phyloP scores from a whole-genome alignment of 306 rosid genomes.

The Castanea mollissima region DNA sequence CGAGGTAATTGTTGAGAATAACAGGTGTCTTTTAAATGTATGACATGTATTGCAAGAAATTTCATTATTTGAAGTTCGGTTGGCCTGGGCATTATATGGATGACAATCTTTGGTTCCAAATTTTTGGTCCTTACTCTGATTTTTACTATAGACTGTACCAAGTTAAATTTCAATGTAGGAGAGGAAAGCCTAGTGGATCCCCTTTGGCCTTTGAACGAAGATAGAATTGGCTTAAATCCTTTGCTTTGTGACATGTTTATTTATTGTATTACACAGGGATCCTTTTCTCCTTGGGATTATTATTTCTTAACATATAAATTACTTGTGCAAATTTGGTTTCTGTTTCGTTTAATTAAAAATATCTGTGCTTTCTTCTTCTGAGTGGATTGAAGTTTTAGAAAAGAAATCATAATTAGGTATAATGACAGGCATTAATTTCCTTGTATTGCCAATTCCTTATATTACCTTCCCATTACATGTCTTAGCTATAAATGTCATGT shows the following conservation, averaged over 20 bases:
- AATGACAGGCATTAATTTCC: neutral
- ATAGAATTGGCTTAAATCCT: neutral
- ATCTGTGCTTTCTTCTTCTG: neutral
- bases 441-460: neutral
- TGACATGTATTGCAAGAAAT: neutral
- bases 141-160: neutral
- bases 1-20: slow-evolving; percentile 56
- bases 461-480: neutral
- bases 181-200: neutral
- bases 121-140: neutral
- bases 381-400: neutral
- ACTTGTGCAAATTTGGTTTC: neutral
- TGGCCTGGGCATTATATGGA: slow-evolving; percentile 1
- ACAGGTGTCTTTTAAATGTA: neutral
- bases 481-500: neutral
- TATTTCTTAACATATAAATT: neutral
- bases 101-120: neutral
- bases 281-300: neutral
- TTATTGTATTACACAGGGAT: neutral
- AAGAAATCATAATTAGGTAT: neutral
- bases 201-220: neutral
- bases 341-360: neutral
- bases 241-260: neutral
- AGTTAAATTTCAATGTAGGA: neutral
- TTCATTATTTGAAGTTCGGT: slow-evolving; percentile 1